Percentiles rank a stretch among this genome's conserved stretches.
Conservation (phyloP, 2,329 filamentous ascomycete genomes). For the Aspergillus ruber region DNA sequence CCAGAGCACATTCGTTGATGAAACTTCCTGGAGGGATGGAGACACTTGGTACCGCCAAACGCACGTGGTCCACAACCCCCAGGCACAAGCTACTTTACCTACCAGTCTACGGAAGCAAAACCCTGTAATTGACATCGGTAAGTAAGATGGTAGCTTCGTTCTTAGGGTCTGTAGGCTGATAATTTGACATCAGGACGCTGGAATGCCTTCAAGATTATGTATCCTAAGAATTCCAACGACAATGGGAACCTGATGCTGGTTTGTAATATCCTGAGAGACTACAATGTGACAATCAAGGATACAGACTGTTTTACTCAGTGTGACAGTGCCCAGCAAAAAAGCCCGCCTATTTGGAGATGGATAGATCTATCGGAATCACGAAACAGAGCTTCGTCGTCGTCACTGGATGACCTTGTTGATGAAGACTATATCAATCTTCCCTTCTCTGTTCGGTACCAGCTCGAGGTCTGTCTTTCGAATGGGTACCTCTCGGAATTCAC, state of each 20-base stretch:
- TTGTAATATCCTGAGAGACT: conserved; percentile 57
- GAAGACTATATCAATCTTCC: conserved; percentile 43
- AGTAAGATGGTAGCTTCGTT: conserved; percentile 10
- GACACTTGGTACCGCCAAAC: conserved; percentile 60
- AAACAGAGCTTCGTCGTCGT: conserved; percentile 23
- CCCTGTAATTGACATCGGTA: conserved; percentile 55
- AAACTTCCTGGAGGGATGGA: conserved; percentile 48
- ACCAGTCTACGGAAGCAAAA: conserved; percentile 44
- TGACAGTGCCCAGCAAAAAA: conserved; percentile 20
- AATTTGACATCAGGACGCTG: conserved; percentile 46
- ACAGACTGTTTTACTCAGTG: conserved; percentile 36
- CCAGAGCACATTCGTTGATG: conserved; percentile 36
- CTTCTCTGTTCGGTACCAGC: conserved; percentile 76
- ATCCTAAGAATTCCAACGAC: conserved; percentile 28
- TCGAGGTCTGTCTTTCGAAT: conserved; percentile 87
- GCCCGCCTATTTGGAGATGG: conserved; percentile 32
- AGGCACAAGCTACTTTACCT: conserved; percentile 27
- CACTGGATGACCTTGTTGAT: conserved; percentile 27
- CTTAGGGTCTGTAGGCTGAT: not conserved
- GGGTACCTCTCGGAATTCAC: conserved; percentile 70
- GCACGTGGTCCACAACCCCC: conserved; percentile 48
- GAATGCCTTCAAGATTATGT: conserved; percentile 53
- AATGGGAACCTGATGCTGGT: conserved; percentile 39
- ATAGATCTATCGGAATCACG: conserved; percentile 29
- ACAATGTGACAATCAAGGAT: conserved; percentile 57